These are phyloP conservation scores for Parachaetomium inaequale DNA, from an alignment of 495 filamentous ascomycete species.

Conservation along the genomic window DNA sequence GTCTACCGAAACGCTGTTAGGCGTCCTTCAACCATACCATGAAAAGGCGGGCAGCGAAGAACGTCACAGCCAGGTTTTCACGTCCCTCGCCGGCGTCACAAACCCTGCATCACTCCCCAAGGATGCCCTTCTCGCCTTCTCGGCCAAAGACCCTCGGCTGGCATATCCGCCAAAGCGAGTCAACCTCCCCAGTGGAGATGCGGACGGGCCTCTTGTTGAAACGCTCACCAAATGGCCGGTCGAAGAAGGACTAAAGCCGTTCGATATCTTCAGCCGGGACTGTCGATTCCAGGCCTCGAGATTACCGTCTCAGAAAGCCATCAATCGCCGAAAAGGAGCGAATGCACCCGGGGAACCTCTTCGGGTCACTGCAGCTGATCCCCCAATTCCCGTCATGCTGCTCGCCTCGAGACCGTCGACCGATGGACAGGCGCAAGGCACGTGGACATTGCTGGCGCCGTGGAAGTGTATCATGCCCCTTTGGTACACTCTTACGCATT, in stretches of 20 bases:
- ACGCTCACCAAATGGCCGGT: slow-evolving; percentile 66
- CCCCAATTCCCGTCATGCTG: slow-evolving; percentile 74
- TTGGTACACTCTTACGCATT: slow-evolving; percentile 86
- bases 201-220: slow-evolving; percentile 49
- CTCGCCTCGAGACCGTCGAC: slow-evolving; percentile 53
- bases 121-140: slow-evolving; percentile 69
- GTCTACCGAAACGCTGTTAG: slow-evolving; percentile 74
- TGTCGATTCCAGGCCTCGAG: slow-evolving; percentile 54
- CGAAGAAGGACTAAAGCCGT: slow-evolving; percentile 53
- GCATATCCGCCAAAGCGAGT: slow-evolving; percentile 60
- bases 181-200: slow-evolving; percentile 43
- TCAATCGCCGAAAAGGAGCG: slow-evolving; percentile 78
- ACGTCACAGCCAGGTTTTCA: slow-evolving; percentile 56
- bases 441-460: slow-evolving; percentile 82
- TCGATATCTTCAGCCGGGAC: slow-evolving; percentile 65
- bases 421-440: slow-evolving; percentile 55
- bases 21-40: slow-evolving; percentile 59
- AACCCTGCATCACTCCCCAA: slow-evolving; percentile 73
- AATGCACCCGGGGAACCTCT: slow-evolving; percentile 63
- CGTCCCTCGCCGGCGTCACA: slow-evolving; percentile 62
- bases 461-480: slow-evolving; percentile 87
- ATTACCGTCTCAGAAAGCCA: slow-evolving; percentile 75
- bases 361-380: slow-evolving; percentile 61
- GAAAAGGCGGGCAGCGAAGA: slow-evolving; percentile 29
- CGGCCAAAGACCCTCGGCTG: slow-evolving; percentile 74